Evolutionary conservation across 495 filamentous ascomycete genomes (phyloP), one percentile per base, ranked within the genome.

Genomic region (Aspergillus sclerotioniger): DNA sequence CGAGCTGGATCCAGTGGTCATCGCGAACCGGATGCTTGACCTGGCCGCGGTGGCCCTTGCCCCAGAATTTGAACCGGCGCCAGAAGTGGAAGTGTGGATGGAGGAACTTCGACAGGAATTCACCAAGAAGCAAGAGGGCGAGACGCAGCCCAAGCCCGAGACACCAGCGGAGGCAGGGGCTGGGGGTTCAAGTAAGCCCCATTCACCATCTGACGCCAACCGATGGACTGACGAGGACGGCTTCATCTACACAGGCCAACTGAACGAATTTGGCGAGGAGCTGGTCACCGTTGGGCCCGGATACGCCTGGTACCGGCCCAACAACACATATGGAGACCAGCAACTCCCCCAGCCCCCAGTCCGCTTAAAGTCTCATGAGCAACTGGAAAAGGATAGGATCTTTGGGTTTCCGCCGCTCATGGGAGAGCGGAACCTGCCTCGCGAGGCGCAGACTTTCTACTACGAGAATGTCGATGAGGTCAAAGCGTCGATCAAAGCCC

Each of bases 351-450:
- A 31, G 47, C 47, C 47, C 16, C 47, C 47, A 10, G 20, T 50
- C 28, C 47, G 47, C 25, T 28, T 50, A 28, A 50, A 31, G 28
- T 50, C 47, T 13, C 33, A 8, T 6, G 33, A 16, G 6, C 51
- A 51, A 32, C 45, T 41, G 51, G 31, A 46, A n/a, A 65, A 53
- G 15, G 71, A 77, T 39, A 46, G 55, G 1, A 61, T 69, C 12
- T 69, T 71, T 51, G 74, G 77, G 0, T 79, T 68, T 54, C 75
- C 77, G 3, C 77, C 77, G 0, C 63, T 63, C 21, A 62, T 75
- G 16, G 77, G 76, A 4, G 62, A 72, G 33, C 72, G 75, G 4
- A 78, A 80, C 53, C 29, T 74, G 15, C 73, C 70, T 3, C 61
- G 50, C 35, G 56, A 46, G 15, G 44, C 17, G 13, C 44, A 58